These are phyloP conservation scores for Quercus phellos DNA, from an alignment of 331 rosid genomes.

Conservation along the genomic window DNA sequence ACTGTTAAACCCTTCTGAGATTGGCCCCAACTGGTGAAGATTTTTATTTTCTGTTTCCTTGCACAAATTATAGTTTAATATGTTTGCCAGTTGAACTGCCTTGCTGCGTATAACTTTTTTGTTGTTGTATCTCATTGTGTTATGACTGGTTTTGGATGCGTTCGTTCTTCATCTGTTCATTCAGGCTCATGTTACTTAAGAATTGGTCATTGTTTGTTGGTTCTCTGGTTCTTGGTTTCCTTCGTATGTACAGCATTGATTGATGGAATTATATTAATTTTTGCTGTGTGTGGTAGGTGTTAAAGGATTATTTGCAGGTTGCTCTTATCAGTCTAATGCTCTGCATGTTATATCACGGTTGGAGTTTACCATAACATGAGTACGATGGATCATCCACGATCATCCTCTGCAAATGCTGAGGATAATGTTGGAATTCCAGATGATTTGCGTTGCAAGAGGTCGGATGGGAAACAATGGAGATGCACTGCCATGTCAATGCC, in stretches of 20 bases:
- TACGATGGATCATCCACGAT: slow-evolving; percentile 55
- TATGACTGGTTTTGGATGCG: background rate
- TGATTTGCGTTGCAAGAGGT: slow-evolving; percentile 93
- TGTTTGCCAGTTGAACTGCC: background rate
- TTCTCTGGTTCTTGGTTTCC: background rate
- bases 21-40: background rate
- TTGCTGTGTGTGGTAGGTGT: background rate
- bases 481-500: slow-evolving; percentile 99
- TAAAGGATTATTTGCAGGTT: background rate
- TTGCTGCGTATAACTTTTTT: background rate
- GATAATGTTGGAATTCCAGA: slow-evolving; percentile 82
- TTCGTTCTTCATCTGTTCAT: background rate
- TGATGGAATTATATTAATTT: background rate
- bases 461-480: slow-evolving; percentile 97
- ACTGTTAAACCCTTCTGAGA: background rate
- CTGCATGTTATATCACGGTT: background rate
- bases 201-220: background rate
- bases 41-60: background rate
- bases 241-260: background rate
- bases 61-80: background rate
- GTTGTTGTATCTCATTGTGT: background rate
- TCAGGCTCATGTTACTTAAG: background rate
- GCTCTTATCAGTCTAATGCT: background rate
- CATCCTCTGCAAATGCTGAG: slow-evolving; percentile 48
- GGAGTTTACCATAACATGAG: background rate